phyloP scores from a whole-genome alignment of 2,329 filamentous ascomycete species.

The Colletotrichum chrysophilum region DNA sequence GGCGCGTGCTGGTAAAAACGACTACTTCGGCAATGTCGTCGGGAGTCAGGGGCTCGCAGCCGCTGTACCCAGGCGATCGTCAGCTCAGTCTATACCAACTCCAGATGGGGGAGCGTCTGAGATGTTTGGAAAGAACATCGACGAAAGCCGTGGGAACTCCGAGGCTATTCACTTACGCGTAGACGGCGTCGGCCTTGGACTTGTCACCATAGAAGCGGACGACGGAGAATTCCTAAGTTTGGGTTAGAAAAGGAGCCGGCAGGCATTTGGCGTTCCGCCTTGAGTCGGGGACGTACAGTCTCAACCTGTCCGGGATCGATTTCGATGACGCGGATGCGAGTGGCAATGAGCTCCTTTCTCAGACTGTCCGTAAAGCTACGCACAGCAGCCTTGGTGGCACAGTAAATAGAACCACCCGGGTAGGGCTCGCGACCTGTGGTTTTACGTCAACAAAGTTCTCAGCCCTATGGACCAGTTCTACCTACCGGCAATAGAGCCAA shows the following conservation, averaged over 20 bases:
- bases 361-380: constrained; percentile 83
- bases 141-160: not conserved
- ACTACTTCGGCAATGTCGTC: constrained; percentile 92
- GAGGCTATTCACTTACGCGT: constrained; percentile 64
- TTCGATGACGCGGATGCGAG: constrained; percentile 82
- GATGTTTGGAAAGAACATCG: not conserved
- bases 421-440: constrained; percentile 77
- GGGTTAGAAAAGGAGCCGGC: not conserved
- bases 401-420: constrained; percentile 87
- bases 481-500: constrained; percentile 84
- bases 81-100: not conserved
- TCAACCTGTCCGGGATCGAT: constrained; percentile 93
- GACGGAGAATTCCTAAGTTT: constrained; percentile 77
- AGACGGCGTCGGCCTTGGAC: constrained; percentile 87
- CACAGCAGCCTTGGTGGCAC: constrained; percentile 89
- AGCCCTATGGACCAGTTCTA: not conserved
- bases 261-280: not conserved
- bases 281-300: constrained; percentile 60
- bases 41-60: constrained; percentile 81
- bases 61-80: constrained; percentile 46
- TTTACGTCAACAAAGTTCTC: not conserved
- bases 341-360: constrained; percentile 82
- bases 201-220: constrained; percentile 91
- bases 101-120: not conserved
- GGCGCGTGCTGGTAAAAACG: constrained; percentile 82